Evolutionary conservation across 352 stramenopile species (phyloP).

Genomic region (Phytophthora gonapodyides): DNA sequence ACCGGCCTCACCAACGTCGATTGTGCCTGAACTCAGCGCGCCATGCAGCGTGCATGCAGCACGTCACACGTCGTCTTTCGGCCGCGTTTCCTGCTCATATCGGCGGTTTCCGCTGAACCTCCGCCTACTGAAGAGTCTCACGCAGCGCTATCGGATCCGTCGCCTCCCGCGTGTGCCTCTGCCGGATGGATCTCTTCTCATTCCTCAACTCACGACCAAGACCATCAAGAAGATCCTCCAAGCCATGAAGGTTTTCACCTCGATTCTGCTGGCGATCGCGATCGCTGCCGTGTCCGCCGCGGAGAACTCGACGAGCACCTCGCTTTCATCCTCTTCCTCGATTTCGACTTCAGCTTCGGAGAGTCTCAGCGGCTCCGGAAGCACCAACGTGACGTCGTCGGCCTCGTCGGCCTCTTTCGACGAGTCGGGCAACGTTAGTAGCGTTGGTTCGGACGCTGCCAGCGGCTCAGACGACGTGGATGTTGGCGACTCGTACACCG

Average conservation of each 20-base stretch:
- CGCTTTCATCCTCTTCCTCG: slow-evolving; percentile 9
- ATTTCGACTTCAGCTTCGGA: slow-evolving; percentile 10
- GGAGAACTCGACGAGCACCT: slow-evolving; percentile 12
- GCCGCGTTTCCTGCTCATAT: too few species aligned
- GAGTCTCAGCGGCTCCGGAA: slow-evolving; percentile 6
- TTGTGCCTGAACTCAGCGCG: too few species aligned
- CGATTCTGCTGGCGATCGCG: slow-evolving; percentile 33
- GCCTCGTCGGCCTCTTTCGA: background rate
- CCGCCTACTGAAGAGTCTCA: slow-evolving; percentile 8
- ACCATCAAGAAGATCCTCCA: background rate
- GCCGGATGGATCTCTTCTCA: slow-evolving; percentile 8
- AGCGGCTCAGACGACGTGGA: slow-evolving; percentile 2
- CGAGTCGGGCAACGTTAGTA: background rate
- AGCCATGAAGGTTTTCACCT: slow-evolving; percentile 43
- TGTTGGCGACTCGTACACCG: slow-evolving; percentile 14
- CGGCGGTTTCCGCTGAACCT: background rate
- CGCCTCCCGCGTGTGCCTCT: too few species aligned
- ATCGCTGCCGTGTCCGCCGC: slow-evolving; percentile 18
- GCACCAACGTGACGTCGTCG: background rate
- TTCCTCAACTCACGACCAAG: slow-evolving; percentile 28
- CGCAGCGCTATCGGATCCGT: background rate
- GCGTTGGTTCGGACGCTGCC: slow-evolving; percentile 1
- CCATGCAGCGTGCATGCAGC: too few species aligned
- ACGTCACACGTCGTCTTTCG: too few species aligned
- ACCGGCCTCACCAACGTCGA: too few species aligned